Percentiles rank a stretch among this genome's conserved stretches.
Conservation (phyloP, 1,284 basidiomycete genomes). For the Pseudomicrostroma phylloplanum region DNA sequence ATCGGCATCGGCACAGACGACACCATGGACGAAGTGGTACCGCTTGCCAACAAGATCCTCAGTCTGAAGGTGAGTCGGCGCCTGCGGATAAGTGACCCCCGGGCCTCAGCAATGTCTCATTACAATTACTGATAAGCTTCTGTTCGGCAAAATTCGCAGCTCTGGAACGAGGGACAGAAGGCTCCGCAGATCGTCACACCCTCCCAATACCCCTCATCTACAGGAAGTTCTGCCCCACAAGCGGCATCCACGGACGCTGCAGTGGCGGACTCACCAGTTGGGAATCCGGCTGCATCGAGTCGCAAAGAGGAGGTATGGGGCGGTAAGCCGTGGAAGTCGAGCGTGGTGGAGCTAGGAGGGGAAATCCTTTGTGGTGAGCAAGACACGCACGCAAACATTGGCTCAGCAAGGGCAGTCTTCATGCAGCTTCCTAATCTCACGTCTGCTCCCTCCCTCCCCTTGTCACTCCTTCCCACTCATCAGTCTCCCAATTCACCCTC, state of each 20-base stretch:
- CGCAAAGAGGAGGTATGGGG: conserved; percentile 26
- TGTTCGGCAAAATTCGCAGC: background rate
- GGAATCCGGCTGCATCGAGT: too few species aligned
- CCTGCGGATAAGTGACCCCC: too few species aligned
- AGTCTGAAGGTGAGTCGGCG: conserved; percentile 18
- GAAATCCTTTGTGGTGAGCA: conserved; percentile 18
- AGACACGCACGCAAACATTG: too few species aligned
- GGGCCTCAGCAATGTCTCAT: too few species aligned
- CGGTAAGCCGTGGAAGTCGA: conserved; percentile 34
- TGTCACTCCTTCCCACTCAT: background rate
- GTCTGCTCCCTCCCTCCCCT: background rate
- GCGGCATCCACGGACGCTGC: background rate
- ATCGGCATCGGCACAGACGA: conserved; percentile 42
- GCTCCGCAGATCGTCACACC: conserved; percentile 20
- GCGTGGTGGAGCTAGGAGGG: conserved; percentile 37
- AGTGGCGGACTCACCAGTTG: background rate
- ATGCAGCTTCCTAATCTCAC: background rate
- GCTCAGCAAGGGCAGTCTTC: too few species aligned
- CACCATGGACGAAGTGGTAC: conserved; percentile 29
- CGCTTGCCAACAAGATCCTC: conserved; percentile 35
- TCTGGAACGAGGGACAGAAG: conserved; percentile 39
- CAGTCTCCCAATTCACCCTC: conserved; percentile 45
- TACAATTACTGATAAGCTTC: too few species aligned
- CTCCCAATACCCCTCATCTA: conserved; percentile 15
- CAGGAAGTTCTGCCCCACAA: background rate